Percentiles rank a stretch among this genome's conserved stretches.
Evolutionary conservation across 2,329 filamentous ascomycete genomes (phyloP).

Genomic region (Phoma sp.): DNA sequence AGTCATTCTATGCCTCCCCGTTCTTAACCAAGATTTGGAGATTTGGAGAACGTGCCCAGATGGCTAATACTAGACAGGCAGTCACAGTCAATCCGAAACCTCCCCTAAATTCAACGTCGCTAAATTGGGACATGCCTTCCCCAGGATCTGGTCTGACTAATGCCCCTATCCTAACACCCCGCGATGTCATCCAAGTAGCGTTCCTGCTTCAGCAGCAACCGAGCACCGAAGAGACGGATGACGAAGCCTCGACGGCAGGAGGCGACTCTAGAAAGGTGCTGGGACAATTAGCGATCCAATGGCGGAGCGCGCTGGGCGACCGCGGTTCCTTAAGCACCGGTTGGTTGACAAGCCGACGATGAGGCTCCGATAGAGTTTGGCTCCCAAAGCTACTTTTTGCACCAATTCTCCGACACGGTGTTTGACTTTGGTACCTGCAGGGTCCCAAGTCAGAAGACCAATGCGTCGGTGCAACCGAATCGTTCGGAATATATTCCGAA

Average conservation of each 20-base stretch:
- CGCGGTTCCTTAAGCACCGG: slow-evolving; percentile 87
- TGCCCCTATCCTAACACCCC: slow-evolving; percentile 62
- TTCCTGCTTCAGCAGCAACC: slow-evolving; percentile 67
- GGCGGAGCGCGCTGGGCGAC: slow-evolving; percentile 90
- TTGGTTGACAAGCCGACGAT: slow-evolving; percentile 63
- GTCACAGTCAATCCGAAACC: slow-evolving; percentile 59
- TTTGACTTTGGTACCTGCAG: slow-evolving; percentile 11
- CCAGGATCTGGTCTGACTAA: slow-evolving; percentile 40
- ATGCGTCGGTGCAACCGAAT: slow-evolving; percentile 6
- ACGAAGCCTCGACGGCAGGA: slow-evolving; percentile 40
- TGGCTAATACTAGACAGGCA: slow-evolving; percentile 27
- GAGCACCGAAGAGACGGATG: slow-evolving; percentile 53
- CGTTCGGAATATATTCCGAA: slow-evolving; percentile 2
- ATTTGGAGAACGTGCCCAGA: too few relatives aligned
- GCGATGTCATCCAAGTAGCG: slow-evolving; percentile 70
- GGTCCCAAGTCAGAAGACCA: slow-evolving; percentile 5
- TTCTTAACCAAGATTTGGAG: neutral
- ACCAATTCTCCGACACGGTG: slow-evolving; percentile 6
- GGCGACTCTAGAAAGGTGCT: slow-evolving; percentile 66
- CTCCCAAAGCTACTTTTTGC: neutral
- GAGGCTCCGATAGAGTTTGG: slow-evolving; percentile 24
- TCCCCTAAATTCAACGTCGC: slow-evolving; percentile 61
- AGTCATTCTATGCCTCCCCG: slow-evolving; percentile 13
- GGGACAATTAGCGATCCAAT: slow-evolving; percentile 84
- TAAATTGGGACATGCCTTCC: slow-evolving; percentile 62